Evolutionary conservation across 345 rosid genomes (phyloP).

Genomic region (Lepidium sativum): DNA sequence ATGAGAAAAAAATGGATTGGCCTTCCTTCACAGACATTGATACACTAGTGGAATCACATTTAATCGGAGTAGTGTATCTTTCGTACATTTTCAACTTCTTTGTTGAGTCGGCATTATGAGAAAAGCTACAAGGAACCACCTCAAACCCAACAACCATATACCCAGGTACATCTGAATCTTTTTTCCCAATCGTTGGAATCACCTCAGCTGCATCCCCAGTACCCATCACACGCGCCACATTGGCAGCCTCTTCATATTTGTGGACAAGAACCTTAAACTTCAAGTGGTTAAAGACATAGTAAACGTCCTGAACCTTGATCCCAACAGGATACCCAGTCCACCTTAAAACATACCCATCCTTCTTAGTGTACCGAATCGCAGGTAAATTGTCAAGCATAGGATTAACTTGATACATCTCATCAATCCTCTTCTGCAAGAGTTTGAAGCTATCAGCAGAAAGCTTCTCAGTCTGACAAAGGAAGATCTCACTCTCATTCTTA

Average conservation of each 20-base stretch:
- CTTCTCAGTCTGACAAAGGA: slow-evolving; percentile 47
- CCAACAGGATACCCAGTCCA: slow-evolving; percentile 90
- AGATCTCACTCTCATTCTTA: slow-evolving; percentile 54
- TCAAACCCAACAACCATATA: slow-evolving; percentile 89
- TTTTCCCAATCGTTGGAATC: slow-evolving; percentile 39
- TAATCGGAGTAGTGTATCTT: slow-evolving; percentile 51
- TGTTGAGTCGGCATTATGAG: slow-evolving; percentile 41
- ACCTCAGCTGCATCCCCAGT: slow-evolving; percentile 83
- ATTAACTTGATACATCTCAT: slow-evolving; percentile 89
- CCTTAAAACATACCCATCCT: slow-evolving; percentile 50
- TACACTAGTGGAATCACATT: slow-evolving; percentile 65
- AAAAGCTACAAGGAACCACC: slow-evolving; percentile 70
- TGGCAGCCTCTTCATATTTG: slow-evolving; percentile 66
- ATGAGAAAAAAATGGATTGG: slow-evolving; percentile 60
- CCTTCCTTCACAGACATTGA: slow-evolving; percentile 66
- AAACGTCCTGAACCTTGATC: slow-evolving; percentile 53
- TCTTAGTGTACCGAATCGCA: slow-evolving; percentile 65
- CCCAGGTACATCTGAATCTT: slow-evolving; percentile 41
- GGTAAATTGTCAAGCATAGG: slow-evolving; percentile 77
- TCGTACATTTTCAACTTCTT: slow-evolving; percentile 54
- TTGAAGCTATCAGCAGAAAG: slow-evolving; percentile 46
- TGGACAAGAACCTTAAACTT: slow-evolving; percentile 82
- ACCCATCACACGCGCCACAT: slow-evolving; percentile 72
- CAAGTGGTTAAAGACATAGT: slow-evolving; percentile 79
- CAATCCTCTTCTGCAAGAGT: slow-evolving; percentile 66